A percentile compares a stretch with the other conserved stretches of the same genome.
phyloP scores from a whole-genome alignment of 805 yeast species.

The Wickerhamomyces kurtzmanii region DNA sequence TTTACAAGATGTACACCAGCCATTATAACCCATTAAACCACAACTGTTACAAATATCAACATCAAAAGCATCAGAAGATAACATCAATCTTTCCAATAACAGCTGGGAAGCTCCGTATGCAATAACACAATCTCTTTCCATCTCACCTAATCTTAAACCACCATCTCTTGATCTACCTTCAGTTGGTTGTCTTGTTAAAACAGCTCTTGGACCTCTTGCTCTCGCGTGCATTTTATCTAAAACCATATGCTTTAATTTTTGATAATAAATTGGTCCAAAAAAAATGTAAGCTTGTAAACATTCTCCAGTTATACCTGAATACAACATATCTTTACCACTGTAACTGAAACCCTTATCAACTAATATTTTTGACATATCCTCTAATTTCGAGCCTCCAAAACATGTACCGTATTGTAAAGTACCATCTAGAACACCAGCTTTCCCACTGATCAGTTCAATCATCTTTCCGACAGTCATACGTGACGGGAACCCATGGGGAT shows the following conservation, averaged over 20 bases:
- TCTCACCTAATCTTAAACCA: slow-evolving; percentile 96
- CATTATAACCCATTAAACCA: slow-evolving; percentile 95
- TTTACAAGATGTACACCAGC: slow-evolving; percentile 97
- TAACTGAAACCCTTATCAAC: slow-evolving; percentile 89
- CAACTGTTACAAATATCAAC: slow-evolving; percentile 91
- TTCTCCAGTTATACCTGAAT: slow-evolving; percentile 96
- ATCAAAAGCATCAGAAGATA: slow-evolving; percentile 95
- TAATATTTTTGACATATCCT: slow-evolving; percentile 86
- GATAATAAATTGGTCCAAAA: slow-evolving; percentile 98
- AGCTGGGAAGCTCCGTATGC: slow-evolving; percentile 98
- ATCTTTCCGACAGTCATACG: slow-evolving; percentile 99
- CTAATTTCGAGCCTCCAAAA: slow-evolving; percentile 95
- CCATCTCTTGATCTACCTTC: slow-evolving; percentile 99
- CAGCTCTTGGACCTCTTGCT: slow-evolving; percentile 98
- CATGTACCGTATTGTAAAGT: slow-evolving; percentile 93
- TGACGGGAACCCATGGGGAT: slow-evolving; percentile 99
- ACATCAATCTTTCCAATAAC: slow-evolving; percentile 87
- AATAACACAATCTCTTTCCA: slow-evolving; percentile 99
- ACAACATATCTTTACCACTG: slow-evolving; percentile 95
- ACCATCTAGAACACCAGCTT: slow-evolving; percentile 95
- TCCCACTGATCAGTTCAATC: slow-evolving; percentile 93
- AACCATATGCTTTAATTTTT: slow-evolving; percentile 97
- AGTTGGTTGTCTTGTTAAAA: slow-evolving; percentile 94
- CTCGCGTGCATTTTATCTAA: slow-evolving; percentile 99
- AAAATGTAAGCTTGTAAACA: slow-evolving; percentile 94